Conservation (phyloP, 768 basidiomycete species). For the Clitopilus hobsonii region DNA sequence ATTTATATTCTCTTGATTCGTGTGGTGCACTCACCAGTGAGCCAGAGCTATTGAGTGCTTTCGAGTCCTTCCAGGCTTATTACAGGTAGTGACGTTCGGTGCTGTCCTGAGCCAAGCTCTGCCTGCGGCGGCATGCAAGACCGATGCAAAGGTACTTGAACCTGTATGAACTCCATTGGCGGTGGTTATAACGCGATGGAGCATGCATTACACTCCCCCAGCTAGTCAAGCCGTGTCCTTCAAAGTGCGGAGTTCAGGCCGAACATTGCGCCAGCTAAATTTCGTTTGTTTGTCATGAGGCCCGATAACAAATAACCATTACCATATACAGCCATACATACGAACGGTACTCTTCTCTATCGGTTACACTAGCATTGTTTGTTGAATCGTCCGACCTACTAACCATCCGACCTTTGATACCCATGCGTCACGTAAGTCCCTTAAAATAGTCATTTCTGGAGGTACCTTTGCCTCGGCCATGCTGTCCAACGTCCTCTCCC, state of each 20-base stretch:
- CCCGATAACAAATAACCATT: neutral
- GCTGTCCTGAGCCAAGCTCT: constrained; percentile 39
- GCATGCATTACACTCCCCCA: constrained; percentile 36
- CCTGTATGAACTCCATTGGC: neutral
- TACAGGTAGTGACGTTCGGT: constrained; percentile 7
- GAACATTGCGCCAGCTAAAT: neutral
- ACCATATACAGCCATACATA: constrained; percentile 7
- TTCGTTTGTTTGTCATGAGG: neutral
- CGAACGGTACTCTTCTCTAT: no score
- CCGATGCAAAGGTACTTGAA: constrained; percentile 27
- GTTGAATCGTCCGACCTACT: constrained; percentile 43
- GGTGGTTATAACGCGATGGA: constrained; percentile 32
- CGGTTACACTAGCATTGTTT: constrained; percentile 27
- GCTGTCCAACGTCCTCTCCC: constrained; percentile 68
- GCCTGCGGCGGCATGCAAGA: constrained; percentile 44
- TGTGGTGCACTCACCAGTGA: neutral
- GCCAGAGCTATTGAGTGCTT: neutral
- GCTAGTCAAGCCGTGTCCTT: neutral
- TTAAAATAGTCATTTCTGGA: constrained; percentile 32
- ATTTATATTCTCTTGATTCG: neutral
- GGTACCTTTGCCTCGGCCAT: constrained; percentile 49
- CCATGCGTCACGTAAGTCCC: constrained; percentile 54
- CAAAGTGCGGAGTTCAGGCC: neutral
- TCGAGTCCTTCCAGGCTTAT: neutral
- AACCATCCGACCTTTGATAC: constrained; percentile 76